phyloP scores from a whole-genome alignment of 2,329 filamentous ascomycete species.

The Zalaria sp. region DNA sequence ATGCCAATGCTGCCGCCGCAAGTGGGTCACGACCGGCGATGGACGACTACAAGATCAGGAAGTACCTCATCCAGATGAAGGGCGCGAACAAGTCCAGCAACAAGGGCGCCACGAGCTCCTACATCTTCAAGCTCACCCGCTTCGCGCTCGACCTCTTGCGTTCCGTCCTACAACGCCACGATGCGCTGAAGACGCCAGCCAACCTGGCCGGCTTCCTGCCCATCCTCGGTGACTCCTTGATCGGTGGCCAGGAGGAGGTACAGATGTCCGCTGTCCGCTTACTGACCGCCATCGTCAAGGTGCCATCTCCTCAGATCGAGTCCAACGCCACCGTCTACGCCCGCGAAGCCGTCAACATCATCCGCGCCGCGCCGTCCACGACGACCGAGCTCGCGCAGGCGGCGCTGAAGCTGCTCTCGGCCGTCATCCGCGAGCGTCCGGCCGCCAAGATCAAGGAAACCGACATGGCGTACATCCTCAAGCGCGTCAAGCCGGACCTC shows the following conservation, averaged over 20 bases:
- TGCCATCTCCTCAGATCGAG: slow-evolving; percentile 59
- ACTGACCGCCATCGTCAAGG: slow-evolving; percentile 71
- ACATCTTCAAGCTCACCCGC: slow-evolving; percentile 73
- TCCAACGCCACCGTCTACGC: slow-evolving; percentile 64
- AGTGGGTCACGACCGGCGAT: slow-evolving; percentile 19
- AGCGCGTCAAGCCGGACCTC: slow-evolving; percentile 71
- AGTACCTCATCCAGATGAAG: slow-evolving; percentile 66
- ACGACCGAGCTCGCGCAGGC: slow-evolving; percentile 76
- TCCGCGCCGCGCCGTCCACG: slow-evolving; percentile 64
- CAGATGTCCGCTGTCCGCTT: slow-evolving; percentile 77
- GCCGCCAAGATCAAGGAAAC: slow-evolving; percentile 65
- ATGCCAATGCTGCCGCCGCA: slow-evolving; percentile 23
- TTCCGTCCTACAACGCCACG: slow-evolving; percentile 73
- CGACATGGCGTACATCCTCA: slow-evolving; percentile 69
- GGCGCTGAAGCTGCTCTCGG: slow-evolving; percentile 74
- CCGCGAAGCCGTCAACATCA: slow-evolving; percentile 68
- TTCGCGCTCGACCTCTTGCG: slow-evolving; percentile 83
- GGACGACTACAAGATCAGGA: slow-evolving; percentile 48
- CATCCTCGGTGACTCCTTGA: slow-evolving; percentile 73
- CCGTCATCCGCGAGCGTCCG: slow-evolving; percentile 68
- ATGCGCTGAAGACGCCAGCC: slow-evolving; percentile 59
- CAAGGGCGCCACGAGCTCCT: slow-evolving; percentile 58
- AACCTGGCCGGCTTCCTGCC: slow-evolving; percentile 81
- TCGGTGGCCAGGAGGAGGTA: slow-evolving; percentile 80
- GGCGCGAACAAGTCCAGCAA: slow-evolving; percentile 61